Percentiles rank a stretch among this genome's conserved stretches.
phyloP scores from a whole-genome alignment of 2,329 filamentous ascomycete species.

The Aureobasidium sp. region DNA sequence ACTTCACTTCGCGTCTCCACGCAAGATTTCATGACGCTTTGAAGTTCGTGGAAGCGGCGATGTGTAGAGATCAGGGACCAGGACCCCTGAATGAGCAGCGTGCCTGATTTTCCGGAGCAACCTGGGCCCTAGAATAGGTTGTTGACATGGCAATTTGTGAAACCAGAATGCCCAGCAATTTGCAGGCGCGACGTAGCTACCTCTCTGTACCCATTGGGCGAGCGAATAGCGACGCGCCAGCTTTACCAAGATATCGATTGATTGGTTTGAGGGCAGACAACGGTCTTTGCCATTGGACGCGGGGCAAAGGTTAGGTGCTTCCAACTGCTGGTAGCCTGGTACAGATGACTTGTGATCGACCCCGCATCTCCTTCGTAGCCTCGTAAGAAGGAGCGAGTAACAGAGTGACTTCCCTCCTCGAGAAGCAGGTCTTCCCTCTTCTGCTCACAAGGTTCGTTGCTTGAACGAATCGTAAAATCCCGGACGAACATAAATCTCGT shows the following conservation, averaged over 20 bases:
- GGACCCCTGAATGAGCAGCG: neutral
- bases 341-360: constrained; percentile 10
- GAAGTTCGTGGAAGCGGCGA: neutral
- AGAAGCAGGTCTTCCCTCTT: neutral
- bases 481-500: neutral
- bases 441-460: neutral
- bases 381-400: neutral
- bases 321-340: neutral
- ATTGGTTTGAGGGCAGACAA: neutral
- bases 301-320: constrained; percentile 1
- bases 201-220: neutral
- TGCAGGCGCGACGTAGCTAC: constrained; percentile 1
- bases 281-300: constrained; percentile 4
- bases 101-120: constrained; percentile 10
- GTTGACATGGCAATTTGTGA: neutral
- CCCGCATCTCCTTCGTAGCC: constrained; percentile 5
- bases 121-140: neutral
- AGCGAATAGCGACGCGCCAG: neutral
- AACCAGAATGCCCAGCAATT: neutral
- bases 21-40: neutral
- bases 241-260: neutral
- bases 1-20: neutral
- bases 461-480: constrained; percentile 4
- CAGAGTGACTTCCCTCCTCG: neutral
- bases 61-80: neutral